A percentile compares a stretch with the other conserved stretches of the same genome.
These are phyloP conservation scores for Halenospora varia DNA, from an alignment of 495 filamentous ascomycete species.

Conservation along the genomic window DNA sequence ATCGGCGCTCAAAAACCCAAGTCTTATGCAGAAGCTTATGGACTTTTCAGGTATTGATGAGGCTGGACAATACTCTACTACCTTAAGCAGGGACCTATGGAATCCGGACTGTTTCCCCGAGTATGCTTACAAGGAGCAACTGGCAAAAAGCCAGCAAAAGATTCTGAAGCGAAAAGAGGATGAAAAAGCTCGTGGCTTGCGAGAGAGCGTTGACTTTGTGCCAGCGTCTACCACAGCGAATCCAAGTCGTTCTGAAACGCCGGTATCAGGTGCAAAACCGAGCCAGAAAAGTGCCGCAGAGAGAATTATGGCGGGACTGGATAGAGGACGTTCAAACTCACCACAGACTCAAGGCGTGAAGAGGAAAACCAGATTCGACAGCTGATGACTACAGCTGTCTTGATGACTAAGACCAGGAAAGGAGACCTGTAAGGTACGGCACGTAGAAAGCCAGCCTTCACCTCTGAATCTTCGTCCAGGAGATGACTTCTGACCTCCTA, in stretches of 20 bases:
- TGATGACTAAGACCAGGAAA: conserved; percentile 1
- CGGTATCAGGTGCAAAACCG: conserved; percentile 21
- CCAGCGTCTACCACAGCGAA: conserved; percentile 32
- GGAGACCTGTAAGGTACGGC: no score
- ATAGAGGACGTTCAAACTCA: conserved; percentile 30
- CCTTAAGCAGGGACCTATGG: conserved; percentile 64
- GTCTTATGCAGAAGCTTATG: conserved; percentile 72
- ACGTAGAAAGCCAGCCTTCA: no score
- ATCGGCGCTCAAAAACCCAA: conserved; percentile 74
- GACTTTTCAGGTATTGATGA: conserved; percentile 71
- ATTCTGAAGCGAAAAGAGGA: conserved; percentile 55
- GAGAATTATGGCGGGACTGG: conserved; percentile 34
- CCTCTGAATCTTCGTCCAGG: no score
- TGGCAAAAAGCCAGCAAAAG: conserved; percentile 62
- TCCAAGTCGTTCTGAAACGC: conserved; percentile 17
- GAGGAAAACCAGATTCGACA: conserved; percentile 46
- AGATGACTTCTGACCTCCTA: no score
- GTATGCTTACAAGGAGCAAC: conserved; percentile 69
- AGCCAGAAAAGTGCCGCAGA: conserved; percentile 35
- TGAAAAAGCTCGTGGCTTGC: conserved; percentile 44
- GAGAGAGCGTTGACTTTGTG: conserved; percentile 77
- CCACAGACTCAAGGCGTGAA: conserved; percentile 27
- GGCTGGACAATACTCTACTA: conserved; percentile 69
- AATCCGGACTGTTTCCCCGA: conserved; percentile 60
- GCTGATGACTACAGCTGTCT: conserved; percentile 24